phyloP scores from a whole-genome alignment of 352 stramenopile genomes.

The Pythium grandisporangium region DNA sequence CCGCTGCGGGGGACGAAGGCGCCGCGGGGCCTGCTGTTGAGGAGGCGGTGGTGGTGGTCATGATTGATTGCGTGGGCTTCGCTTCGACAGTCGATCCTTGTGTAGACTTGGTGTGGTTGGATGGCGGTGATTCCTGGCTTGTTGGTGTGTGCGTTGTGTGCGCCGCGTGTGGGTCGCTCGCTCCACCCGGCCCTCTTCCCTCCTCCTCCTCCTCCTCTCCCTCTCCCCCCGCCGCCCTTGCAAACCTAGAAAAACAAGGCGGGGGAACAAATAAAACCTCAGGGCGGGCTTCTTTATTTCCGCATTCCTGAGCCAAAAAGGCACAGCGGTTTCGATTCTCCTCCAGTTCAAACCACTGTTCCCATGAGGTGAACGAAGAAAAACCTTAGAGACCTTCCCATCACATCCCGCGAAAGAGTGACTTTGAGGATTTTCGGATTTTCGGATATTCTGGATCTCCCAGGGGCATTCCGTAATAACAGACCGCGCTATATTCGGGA shows the following conservation, averaged over 20 bases:
- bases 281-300: no score
- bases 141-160: slow-evolving; percentile 13
- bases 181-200: slow-evolving; percentile 16
- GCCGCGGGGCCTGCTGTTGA: slow-evolving; percentile 4
- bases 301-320: no score
- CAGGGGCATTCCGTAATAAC: no score
- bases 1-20: background rate
- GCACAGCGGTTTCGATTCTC: no score
- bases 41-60: slow-evolving; percentile 11
- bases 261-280: slow-evolving; percentile 2
- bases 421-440: no score
- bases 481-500: no score
- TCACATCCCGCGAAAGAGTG: background rate
- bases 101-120: slow-evolving; percentile 23
- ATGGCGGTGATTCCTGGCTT: background rate
- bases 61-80: slow-evolving; percentile 4
- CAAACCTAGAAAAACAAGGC: slow-evolving; percentile 7
- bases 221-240: no score
- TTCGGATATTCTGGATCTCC: no score
- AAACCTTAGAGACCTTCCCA: background rate
- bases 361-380: background rate
- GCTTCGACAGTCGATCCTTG: slow-evolving; percentile 4
- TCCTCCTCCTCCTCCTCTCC: background rate
- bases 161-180: background rate
- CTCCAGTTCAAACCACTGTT: background rate